phyloP scores from a whole-genome alignment of 2,329 filamentous ascomycete species.

The Meredithiella fracta region DNA sequence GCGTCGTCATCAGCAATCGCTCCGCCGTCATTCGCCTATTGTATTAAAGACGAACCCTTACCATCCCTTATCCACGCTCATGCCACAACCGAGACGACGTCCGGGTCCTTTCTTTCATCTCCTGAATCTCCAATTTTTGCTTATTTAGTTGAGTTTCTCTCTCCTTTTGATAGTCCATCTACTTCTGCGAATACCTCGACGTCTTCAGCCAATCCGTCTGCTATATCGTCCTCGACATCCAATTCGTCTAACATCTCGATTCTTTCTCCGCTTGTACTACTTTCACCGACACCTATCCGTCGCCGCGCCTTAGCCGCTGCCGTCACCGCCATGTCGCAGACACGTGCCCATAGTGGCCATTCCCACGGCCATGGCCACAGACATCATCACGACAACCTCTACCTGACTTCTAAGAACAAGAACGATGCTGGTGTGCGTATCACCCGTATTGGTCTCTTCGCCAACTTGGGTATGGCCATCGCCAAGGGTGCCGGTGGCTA shows the following conservation, averaged over 20 bases:
- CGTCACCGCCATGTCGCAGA: constrained; percentile 8
- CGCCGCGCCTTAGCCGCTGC: constrained; percentile 6
- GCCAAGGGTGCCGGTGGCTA: constrained; percentile 87
- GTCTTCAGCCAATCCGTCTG: background rate
- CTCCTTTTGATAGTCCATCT: background rate
- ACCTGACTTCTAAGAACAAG: constrained; percentile 76
- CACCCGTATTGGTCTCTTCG: constrained; percentile 43
- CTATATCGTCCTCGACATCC: constrained; percentile 17
- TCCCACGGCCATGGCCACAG: constrained; percentile 34
- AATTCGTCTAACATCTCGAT: constrained; percentile 15
- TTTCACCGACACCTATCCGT: constrained; percentile 5
- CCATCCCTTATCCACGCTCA: constrained; percentile 1
- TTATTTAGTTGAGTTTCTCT: constrained; percentile 5
- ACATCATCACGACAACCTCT: constrained; percentile 82
- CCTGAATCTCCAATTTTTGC: background rate
- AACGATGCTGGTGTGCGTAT: constrained; percentile 50
- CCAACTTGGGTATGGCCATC: constrained; percentile 87
- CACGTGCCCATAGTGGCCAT: constrained; percentile 9
- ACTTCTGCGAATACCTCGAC: background rate
- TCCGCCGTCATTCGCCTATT: background rate
- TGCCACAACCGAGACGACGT: background rate
- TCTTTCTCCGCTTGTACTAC: constrained; percentile 8
- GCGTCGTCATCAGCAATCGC: constrained; percentile 6
- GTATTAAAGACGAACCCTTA: background rate
- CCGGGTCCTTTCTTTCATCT: background rate